A percentile compares a stretch with the other conserved stretches of the same genome.
phyloP scores from a whole-genome alignment of 257 asterid species.

The Cinchona pubescens region DNA sequence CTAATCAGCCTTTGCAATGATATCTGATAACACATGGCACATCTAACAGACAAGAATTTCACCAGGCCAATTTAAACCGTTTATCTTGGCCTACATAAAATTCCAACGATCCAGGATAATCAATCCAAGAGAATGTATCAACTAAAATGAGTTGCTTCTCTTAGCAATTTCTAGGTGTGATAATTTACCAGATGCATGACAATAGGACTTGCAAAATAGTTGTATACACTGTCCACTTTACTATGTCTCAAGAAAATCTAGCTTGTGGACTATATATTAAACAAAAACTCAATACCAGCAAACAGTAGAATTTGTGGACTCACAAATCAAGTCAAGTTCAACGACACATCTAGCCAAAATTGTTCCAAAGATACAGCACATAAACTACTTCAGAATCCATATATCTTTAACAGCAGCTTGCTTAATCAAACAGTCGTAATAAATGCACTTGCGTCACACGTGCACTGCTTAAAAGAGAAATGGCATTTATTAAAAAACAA shows the following conservation, averaged over 20 bases:
- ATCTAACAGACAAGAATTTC: neutral
- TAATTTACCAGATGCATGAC: neutral
- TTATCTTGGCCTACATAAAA: neutral
- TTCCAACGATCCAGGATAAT: neutral
- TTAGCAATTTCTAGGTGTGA: neutral
- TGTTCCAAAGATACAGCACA: conserved; percentile 4
- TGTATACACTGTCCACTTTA: no score
- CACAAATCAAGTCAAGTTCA: conserved; percentile 13
- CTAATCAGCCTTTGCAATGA: no score
- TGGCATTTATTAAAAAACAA: no score
- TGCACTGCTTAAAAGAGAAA: no score
- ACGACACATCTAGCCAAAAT: conserved; percentile 10
- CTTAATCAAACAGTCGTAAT: no score
- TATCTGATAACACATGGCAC: neutral
- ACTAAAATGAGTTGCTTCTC: neutral
- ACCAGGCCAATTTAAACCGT: neutral
- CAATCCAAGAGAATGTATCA: neutral
- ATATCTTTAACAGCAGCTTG: conserved; percentile 1
- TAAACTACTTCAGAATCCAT: neutral
- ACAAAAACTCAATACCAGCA: no score
- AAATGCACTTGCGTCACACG: no score
- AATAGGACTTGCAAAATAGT: neutral
- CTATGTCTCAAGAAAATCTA: no score
- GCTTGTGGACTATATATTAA: no score
- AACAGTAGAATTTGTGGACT: conserved; percentile 10